Conservation (phyloP, 2,329 filamentous ascomycete genomes). For the Trichoderma sp. region DNA sequence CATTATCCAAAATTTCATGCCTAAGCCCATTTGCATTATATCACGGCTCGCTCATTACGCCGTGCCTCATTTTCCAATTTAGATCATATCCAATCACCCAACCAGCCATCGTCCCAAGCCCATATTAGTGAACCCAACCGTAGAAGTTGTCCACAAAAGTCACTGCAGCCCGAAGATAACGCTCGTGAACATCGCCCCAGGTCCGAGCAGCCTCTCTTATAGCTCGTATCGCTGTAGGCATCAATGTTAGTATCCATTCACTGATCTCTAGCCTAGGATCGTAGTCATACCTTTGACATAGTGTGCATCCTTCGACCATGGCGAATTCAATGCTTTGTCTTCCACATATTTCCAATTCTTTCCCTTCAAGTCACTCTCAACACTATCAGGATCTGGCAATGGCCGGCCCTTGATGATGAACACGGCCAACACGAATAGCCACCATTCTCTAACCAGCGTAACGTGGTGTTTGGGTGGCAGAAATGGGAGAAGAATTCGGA, state of each 20-base stretch:
- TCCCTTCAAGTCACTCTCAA: slow-evolving; percentile 57
- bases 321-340: slow-evolving; percentile 65
- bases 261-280: neutral
- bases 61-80: neutral
- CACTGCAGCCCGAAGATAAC: slow-evolving; percentile 66
- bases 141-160: slow-evolving; percentile 71
- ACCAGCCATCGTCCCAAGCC: neutral
- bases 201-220: slow-evolving; percentile 72
- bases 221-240: slow-evolving; percentile 59
- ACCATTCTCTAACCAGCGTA: slow-evolving; percentile 79
- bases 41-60: neutral
- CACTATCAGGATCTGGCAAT: slow-evolving; percentile 61
- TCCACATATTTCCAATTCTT: slow-evolving; percentile 76
- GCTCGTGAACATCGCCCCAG: slow-evolving; percentile 67
- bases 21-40: neutral
- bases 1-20: neutral
- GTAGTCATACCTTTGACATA: slow-evolving; percentile 70
- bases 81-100: neutral
- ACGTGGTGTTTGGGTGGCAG: slow-evolving; percentile 72
- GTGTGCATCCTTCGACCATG: slow-evolving; percentile 70
- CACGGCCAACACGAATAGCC: slow-evolving; percentile 74
- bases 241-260: slow-evolving; percentile 11
- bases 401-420: slow-evolving; percentile 77
- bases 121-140: slow-evolving; percentile 51
- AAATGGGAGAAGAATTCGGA: slow-evolving; percentile 78